These are phyloP conservation scores for Colletotrichum chlorophyti DNA, from an alignment of 2,329 filamentous ascomycete species.

Conservation along the genomic window DNA sequence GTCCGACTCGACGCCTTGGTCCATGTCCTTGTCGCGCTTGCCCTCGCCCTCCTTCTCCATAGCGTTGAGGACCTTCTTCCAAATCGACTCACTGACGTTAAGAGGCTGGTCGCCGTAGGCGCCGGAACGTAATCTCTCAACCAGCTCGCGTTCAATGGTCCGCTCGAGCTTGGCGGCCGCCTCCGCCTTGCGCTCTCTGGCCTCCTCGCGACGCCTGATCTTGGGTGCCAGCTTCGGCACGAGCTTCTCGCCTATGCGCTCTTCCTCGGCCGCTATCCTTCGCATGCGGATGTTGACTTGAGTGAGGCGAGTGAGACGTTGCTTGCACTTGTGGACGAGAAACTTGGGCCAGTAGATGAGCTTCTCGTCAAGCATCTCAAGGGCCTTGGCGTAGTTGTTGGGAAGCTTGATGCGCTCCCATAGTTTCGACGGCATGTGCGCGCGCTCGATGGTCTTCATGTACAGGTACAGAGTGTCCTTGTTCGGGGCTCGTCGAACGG, in stretches of 20 bases:
- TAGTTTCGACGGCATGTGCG: constrained; percentile 86
- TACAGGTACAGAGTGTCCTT: constrained; percentile 91
- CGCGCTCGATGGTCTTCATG: constrained; percentile 93
- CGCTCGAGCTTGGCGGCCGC: constrained; percentile 92
- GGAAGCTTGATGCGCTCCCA: constrained; percentile 95
- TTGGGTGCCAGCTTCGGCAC: constrained; percentile 93
- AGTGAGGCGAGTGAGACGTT: constrained; percentile 87
- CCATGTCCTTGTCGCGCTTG: constrained; percentile 83
- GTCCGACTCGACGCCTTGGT: constrained; percentile 83
- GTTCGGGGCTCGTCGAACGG: constrained; percentile 81
- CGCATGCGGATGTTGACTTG: constrained; percentile 87
- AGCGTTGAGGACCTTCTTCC: constrained; percentile 94
- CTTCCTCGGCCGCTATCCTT: constrained; percentile 86
- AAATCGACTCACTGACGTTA: constrained; percentile 93
- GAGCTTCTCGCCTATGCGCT: constrained; percentile 84
- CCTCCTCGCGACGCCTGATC: constrained; percentile 77
- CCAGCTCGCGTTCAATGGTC: constrained; percentile 92
- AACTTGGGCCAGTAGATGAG: constrained; percentile 97
- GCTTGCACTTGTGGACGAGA: constrained; percentile 93
- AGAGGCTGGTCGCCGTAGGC: constrained; percentile 94
- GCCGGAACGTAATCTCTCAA: constrained; percentile 88
- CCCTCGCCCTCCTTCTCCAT: constrained; percentile 89
- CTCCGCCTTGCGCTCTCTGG: constrained; percentile 78
- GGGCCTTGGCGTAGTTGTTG: constrained; percentile 87
- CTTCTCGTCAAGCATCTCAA: constrained; percentile 84